Base-by-base conservation (phyloP, 805 yeast species). In the Yarrowia hollandica region DNA sequence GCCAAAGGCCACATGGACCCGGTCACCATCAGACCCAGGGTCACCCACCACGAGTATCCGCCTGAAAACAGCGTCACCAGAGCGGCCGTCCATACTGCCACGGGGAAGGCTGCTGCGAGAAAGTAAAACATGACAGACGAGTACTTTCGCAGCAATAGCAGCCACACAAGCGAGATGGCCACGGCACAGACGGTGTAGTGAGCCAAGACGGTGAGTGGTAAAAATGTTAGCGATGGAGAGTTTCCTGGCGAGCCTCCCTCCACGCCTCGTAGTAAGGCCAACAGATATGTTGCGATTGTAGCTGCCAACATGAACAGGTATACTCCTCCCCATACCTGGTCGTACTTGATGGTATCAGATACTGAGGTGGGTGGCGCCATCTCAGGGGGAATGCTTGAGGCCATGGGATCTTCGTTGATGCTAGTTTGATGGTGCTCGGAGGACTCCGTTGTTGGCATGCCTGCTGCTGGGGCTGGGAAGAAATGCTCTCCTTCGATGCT, bases 211-310 rank as follows among this genome's bases (percentile, higher is more conserved):
- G 65, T 41, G 18, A 52, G 18, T 5, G 58, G 44, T 9, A 52
- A 4, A 35, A 37, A 26, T 16, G 31, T 34, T n/a, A 50, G 5
- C 6, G 57, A 34, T 1, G 42, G 31, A 64, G 22, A 19, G 4
- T 25, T 16, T 21, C 28, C 37, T 1, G 21, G 12, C n/a, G n/a
- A n/a, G n/a, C n/a, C n/a, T n/a, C 7, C 62, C 69, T 25, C 14
- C 33, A 59, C 64, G 10, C 71, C 66, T 22, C 65, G 61, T 14
- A 70, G 60, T 65, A 69, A 64, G 8, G 69, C 61, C 52, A 69
- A 37, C 18, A 68, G 58, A 6, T 71, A 68, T 2, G 72, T 68
- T 10, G 72, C 68, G 19, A 70, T 62, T 19, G 68, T 63, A 41
- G 64, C 60, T 22, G 71, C 64, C 61, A 70, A 60, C 26, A 63